Base-by-base conservation (phyloP, 176 grass and related monocot species). In the Bonia amplexicaulis region DNA sequence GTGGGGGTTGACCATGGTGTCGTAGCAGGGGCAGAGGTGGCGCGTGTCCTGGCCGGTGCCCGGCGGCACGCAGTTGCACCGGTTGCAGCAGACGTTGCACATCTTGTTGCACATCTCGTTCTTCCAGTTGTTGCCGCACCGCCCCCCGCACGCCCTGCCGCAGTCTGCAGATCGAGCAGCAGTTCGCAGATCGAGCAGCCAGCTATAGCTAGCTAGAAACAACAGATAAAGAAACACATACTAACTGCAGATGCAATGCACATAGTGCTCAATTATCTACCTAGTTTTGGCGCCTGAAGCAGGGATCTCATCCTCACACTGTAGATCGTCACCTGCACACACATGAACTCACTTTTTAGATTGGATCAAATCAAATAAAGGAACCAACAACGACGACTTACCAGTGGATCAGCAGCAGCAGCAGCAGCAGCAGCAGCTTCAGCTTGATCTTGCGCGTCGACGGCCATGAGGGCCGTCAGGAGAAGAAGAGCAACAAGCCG, bases 101-200 rank as follows among this genome's bases (percentile, higher is more conserved):
- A 97, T 94, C 84, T 97, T 81, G 55, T 71, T 84, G 90, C 95
- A 97, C 95, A 97, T 94, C 84, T 97, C 82, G 1, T 87, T 89
- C 70, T 82, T 92, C 95, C 95, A 97, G 73, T 89, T 94, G 62
- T 60, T 83, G 73, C 70, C n/a, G 88, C 95, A 97, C 22, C 90
- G 86, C 12, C 47, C 83, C 15, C 4, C 5, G 90, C 95, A 97
- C 44, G 57, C 41, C 5, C 73, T 46, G 12, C 52, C 67, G 74
- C 95, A 97, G 41, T 97, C 92, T 94, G 72, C 47, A 37, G 2
- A n/a, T n/a, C n/a, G n/a, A n/a, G 39, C 39, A 42, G 41, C 41
- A 44, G 42, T 2, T 10, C 8, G 45, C 4, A 3, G 45, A 47
- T 47, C 45, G 42, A 22, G 48, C 48, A 16, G 14, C 5, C 1